Conservation (phyloP, 495 filamentous ascomycete species). For the Lophiotrema nucula region DNA sequence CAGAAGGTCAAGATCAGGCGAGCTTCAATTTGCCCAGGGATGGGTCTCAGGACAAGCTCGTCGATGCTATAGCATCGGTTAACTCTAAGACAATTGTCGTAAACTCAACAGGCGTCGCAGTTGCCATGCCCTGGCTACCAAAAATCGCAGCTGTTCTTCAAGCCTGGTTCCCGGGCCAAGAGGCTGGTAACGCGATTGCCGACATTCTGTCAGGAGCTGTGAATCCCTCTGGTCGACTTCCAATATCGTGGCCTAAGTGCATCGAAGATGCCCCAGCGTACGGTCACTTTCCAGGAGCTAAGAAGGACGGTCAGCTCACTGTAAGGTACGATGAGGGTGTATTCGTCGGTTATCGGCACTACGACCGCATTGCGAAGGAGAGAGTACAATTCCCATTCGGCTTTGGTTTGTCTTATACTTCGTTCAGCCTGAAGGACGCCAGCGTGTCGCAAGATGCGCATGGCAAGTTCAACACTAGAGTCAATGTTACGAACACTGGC, state of each 20-base stretch:
- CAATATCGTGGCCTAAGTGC: slow-evolving; percentile 52
- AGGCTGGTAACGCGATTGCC: slow-evolving; percentile 53
- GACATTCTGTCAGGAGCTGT: slow-evolving; percentile 56
- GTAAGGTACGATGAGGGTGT: slow-evolving; percentile 28
- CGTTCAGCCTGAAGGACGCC: slow-evolving; percentile 9
- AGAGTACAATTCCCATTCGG: slow-evolving; percentile 25
- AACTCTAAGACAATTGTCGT: slow-evolving; percentile 28
- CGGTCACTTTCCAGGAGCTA: slow-evolving; percentile 25
- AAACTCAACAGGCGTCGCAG: slow-evolving; percentile 24
- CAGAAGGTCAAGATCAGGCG: slow-evolving; percentile 27
- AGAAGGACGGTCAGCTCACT: slow-evolving; percentile 18
- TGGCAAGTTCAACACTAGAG: slow-evolving; percentile 1
- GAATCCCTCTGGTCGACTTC: slow-evolving; percentile 58
- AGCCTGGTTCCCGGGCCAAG: slow-evolving; percentile 30
- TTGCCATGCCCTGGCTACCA: slow-evolving; percentile 22
- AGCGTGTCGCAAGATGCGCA: background rate
- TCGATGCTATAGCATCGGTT: slow-evolving; percentile 19
- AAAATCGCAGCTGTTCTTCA: slow-evolving; percentile 24
- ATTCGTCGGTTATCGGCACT: slow-evolving; percentile 29
- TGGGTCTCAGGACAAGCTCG: slow-evolving; percentile 28
- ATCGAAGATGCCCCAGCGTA: slow-evolving; percentile 31
- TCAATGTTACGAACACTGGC: slow-evolving; percentile 20
- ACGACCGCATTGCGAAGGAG: slow-evolving; percentile 9
- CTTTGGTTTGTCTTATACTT: slow-evolving; percentile 25
- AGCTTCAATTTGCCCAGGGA: slow-evolving; percentile 19